A percentile compares a stretch with the other conserved stretches of the same genome.
phyloP scores from a whole-genome alignment of 2,329 filamentous ascomycete genomes.

The Diaporthe humulicola region DNA sequence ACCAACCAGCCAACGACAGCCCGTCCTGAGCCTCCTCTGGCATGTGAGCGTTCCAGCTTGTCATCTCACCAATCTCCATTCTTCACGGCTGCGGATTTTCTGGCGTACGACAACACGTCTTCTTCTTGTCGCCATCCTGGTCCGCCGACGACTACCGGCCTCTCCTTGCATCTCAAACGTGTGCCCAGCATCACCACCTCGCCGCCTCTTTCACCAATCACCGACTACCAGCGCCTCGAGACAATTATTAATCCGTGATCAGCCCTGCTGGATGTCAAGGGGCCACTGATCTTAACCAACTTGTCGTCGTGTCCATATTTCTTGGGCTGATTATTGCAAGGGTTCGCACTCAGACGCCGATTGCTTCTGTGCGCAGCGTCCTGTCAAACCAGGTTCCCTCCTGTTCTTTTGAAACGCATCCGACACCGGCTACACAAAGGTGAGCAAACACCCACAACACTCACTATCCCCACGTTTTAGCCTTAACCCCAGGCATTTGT shows the following conservation, averaged over 20 bases:
- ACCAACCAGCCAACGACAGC: conserved; percentile 18
- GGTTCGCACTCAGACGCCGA: not conserved
- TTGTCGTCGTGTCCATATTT: conserved; percentile 1
- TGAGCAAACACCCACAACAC: conserved; percentile 28
- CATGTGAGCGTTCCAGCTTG: conserved; percentile 38
- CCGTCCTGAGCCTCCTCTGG: conserved; percentile 33
- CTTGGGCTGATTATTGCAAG: not conserved
- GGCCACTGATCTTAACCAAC: not conserved
- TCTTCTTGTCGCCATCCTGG: conserved; percentile 12
- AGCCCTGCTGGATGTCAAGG: not conserved
- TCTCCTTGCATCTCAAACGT: conserved; percentile 1
- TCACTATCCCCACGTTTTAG: conserved; percentile 22
- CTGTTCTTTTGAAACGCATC: conserved; percentile 42
- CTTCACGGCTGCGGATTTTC: conserved; percentile 18
- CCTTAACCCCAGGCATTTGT: conserved; percentile 14
- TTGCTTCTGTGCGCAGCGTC: conserved; percentile 8
- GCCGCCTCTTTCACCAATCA: not conserved
- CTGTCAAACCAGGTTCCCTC: conserved; percentile 33
- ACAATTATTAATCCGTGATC: not conserved
- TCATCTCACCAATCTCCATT: conserved; percentile 31
- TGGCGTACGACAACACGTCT: conserved; percentile 26
- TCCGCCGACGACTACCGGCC: not conserved
- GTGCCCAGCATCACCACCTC: not conserved
- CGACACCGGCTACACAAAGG: conserved; percentile 40
- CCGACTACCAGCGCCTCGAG: not conserved